Base-by-base conservation (phyloP, 2,329 filamentous ascomycete genomes). In the Pyrenophora seminiperda region DNA sequence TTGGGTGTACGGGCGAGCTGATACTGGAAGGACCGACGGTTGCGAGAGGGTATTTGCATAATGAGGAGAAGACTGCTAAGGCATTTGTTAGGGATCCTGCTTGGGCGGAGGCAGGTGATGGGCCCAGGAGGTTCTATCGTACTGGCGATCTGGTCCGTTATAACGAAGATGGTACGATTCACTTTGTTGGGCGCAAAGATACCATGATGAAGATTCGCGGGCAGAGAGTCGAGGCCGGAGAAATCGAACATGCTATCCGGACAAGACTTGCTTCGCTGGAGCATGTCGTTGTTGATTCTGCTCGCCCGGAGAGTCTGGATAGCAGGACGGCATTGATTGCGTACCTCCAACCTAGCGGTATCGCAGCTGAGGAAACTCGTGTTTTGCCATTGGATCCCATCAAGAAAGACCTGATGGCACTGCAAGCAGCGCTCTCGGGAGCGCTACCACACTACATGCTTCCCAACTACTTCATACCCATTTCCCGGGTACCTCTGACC, bases 81-180 rank as follows among this genome's bases (percentile, higher is more conserved):
- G 38, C 27, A 15, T 41, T 41, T 7, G 27, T 41, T 31, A 27
- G 14, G 7, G 24, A 24, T 5, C 38, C 38, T 11, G 24, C 24
- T 11, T 41, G 38, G 38, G 17, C 22, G 6, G 14, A 17, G 27
- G 11, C 9, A 17, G 7, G 24, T 7, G 38, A 41, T 9, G 19
- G 13, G 4, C 24, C 38, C 7, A 24, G 22, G 7, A 41, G 27
- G 18, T 27, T 41, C 38, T 41, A 41, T 11, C 24, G 38, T n/a
- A 41, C 22, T 41, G 38, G 38, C 5, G 38, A 41, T 19, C 38
- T 41, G 4, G 38, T 41, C 13, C 38, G 38, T 19, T 41, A 41
- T 20, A 24, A 29, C 19, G 22, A 24, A 13, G 38, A 41, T 17
- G 38, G 38, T 31, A 41, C 22, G 11, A 18, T 41, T 24, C 15